phyloP scores from a whole-genome alignment of 2,329 filamentous ascomycete genomes.

The Didymella glomerata region DNA sequence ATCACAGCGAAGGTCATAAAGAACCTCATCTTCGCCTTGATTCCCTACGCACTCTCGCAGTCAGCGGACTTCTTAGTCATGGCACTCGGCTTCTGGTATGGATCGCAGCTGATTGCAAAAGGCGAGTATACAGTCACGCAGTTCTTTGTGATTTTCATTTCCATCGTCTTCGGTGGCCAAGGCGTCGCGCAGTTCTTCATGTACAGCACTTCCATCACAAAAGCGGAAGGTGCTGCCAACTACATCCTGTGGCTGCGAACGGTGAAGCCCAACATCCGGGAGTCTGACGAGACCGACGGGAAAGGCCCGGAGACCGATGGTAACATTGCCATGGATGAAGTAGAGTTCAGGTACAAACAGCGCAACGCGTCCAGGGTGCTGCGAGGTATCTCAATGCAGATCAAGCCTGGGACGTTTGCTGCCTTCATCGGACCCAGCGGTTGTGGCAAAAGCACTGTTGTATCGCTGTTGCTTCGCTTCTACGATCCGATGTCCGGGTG shows the following conservation, averaged over 20 bases:
- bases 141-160: conserved; percentile 20
- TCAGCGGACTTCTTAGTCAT: conserved; percentile 14
- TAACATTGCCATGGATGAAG: conserved; percentile 74
- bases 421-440: conserved; percentile 73
- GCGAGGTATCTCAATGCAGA: conserved; percentile 54
- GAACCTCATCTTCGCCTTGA: conserved; percentile 10
- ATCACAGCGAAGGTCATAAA: conserved; percentile 3
- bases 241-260: conserved; percentile 13
- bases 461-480: conserved; percentile 89
- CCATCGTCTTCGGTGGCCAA: conserved; percentile 20
- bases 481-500: conserved; percentile 80
- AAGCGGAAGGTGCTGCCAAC: conserved; percentile 9
- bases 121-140: conserved; percentile 6
- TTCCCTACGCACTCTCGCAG: conserved; percentile 15
- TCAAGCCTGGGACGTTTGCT: conserved; percentile 62
- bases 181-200: conserved; percentile 18
- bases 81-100: conserved; percentile 20
- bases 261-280: conserved; percentile 7
- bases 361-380: conserved; percentile 83
- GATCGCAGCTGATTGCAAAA: conserved; percentile 11
- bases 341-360: conserved; percentile 93
- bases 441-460: conserved; percentile 90
- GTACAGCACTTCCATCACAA: conserved; percentile 13
- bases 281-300: neutral
- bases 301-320: conserved; percentile 1